These are phyloP conservation scores for Acer campestre DNA, from an alignment of 345 rosid species.

Conservation along the genomic window DNA sequence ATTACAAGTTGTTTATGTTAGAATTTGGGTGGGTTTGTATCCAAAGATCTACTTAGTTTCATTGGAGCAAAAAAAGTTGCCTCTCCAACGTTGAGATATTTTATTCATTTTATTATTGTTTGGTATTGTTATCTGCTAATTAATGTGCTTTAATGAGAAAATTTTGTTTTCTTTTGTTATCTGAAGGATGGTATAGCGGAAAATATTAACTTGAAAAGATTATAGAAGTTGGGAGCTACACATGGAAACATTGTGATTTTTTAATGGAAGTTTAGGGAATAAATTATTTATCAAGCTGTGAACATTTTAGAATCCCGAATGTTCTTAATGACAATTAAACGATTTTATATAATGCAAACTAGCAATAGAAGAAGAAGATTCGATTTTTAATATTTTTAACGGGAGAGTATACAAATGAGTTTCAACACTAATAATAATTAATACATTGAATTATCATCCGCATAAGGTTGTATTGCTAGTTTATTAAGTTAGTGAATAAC, in stretches of 20 bases:
- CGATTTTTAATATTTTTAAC: neutral
- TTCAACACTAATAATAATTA: neutral
- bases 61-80: neutral
- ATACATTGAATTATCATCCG: neutral
- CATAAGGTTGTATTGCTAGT: neutral
- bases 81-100: neutral
- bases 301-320: neutral
- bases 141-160: neutral
- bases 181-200: neutral
- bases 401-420: neutral
- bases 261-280: constrained; percentile 3
- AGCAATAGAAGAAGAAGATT: neutral
- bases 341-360: neutral
- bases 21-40: neutral
- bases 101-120: neutral
- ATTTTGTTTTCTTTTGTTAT: neutral
- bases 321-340: too few species aligned
- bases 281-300: neutral
- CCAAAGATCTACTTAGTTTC: neutral
- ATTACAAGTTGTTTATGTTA: neutral
- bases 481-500: neutral
- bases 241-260: neutral
- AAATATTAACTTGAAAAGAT: neutral
- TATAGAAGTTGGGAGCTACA: neutral
- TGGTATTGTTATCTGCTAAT: neutral